Conservation (phyloP, 148 eudicot genomes). For the Oxyria digyna region DNA sequence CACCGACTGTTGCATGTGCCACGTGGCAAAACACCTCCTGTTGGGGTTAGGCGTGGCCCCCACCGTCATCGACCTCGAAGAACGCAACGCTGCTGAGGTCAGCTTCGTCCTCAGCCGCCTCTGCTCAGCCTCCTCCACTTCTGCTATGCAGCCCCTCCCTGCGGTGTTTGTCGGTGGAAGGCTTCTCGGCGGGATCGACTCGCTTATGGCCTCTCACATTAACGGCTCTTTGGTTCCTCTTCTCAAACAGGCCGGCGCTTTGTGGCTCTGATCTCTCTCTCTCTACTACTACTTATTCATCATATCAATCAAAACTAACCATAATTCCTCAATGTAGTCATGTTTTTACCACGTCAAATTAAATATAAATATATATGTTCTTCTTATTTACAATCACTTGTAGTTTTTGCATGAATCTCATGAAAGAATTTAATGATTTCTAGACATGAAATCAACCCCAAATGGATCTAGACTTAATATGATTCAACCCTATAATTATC, state of each 20-base stretch:
- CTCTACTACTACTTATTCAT: too few species aligned
- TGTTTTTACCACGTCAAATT: too few species aligned
- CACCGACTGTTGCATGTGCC: constrained; percentile 70
- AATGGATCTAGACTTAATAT: too few species aligned
- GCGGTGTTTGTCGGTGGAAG: constrained; percentile 51
- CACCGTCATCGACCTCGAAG: constrained; percentile 40
- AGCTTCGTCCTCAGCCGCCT: constrained; percentile 19
- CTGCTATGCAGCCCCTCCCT: constrained; percentile 18
- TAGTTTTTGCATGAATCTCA: neutral
- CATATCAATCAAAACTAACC: too few species aligned
- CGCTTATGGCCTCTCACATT: constrained; percentile 58
- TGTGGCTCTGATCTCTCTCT: constrained; percentile 61
- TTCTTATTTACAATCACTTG: too few species aligned
- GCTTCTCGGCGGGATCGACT: constrained; percentile 49
- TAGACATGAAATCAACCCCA: too few species aligned
- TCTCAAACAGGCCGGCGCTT: constrained; percentile 64
- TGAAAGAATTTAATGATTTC: too few species aligned
- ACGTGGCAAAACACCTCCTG: constrained; percentile 60
- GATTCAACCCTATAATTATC: too few species aligned
- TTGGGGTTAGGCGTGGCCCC: constrained; percentile 62
- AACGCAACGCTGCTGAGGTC: constrained; percentile 11
- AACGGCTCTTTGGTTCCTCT: constrained; percentile 60
- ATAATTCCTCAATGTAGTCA: too few species aligned
- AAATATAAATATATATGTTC: too few species aligned
- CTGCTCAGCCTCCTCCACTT: neutral